Conservation (phyloP, 345 rosid species). For the Abelmoschus esculentus region DNA sequence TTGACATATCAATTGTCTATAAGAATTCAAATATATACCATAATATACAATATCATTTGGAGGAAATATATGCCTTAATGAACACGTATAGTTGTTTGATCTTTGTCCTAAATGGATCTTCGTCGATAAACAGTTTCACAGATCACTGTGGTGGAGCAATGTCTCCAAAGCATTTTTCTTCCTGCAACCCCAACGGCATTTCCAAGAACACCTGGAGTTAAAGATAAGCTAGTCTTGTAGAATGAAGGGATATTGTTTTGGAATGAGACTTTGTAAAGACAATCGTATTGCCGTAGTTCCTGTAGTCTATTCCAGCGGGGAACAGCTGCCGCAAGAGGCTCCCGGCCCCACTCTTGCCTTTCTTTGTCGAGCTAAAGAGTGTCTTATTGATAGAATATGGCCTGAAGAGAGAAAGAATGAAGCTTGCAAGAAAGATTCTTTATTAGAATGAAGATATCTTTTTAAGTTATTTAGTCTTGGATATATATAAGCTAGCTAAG, state of each 20-base stretch:
- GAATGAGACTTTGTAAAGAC: constrained; percentile 74
- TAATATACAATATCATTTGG: too few relatives aligned
- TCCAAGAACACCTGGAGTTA: constrained; percentile 64
- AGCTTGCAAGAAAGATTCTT: too few relatives aligned
- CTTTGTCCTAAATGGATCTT: background rate
- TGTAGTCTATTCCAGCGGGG: constrained; percentile 86
- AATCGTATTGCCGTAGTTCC: constrained; percentile 85
- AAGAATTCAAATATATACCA: too few relatives aligned
- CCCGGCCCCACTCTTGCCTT: constrained; percentile 71
- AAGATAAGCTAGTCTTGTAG: constrained; percentile 56
- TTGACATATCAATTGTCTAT: too few relatives aligned
- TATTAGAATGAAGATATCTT: too few relatives aligned
- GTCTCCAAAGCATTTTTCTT: constrained; percentile 48
- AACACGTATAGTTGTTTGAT: too few relatives aligned
- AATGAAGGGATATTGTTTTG: constrained; percentile 70
- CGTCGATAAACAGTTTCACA: constrained; percentile 18
- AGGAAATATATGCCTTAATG: too few relatives aligned
- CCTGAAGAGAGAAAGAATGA: too few relatives aligned
- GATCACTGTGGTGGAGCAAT: constrained; percentile 41
- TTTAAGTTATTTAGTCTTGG: too few relatives aligned
- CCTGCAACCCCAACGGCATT: constrained; percentile 86
- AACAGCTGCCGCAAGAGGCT: constrained; percentile 90
- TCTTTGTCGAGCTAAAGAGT: constrained; percentile 70
- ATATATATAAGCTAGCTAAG: too few relatives aligned
- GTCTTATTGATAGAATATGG: too few relatives aligned